Percentiles rank a stretch among this genome's conserved stretches.
These are phyloP conservation scores for Noccaea bulbosa DNA, from an alignment of 345 rosid genomes.

Conservation along the genomic window DNA sequence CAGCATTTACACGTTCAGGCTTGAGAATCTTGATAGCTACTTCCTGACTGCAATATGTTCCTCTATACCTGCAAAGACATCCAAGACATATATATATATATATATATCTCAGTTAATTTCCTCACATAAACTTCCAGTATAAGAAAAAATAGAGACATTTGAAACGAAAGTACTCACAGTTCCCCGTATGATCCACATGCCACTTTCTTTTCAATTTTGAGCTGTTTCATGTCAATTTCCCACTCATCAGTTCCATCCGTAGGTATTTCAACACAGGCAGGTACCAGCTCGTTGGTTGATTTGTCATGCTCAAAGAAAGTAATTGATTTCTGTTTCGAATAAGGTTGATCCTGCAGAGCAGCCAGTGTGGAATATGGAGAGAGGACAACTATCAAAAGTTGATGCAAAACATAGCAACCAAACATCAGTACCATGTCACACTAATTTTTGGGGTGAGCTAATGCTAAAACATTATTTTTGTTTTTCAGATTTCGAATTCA, in stretches of 20 bases:
- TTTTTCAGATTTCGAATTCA: conserved; percentile 17
- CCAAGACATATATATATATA: neutral
- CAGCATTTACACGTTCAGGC: conserved; percentile 75
- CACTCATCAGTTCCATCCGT: conserved; percentile 94
- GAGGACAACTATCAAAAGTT: conserved; percentile 30
- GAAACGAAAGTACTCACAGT: conserved; percentile 59
- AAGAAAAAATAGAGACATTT: neutral
- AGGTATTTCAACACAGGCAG: conserved; percentile 78
- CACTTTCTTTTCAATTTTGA: conserved; percentile 72
- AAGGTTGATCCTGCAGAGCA: conserved; percentile 65
- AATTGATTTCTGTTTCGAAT: conserved; percentile 51
- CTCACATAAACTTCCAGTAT: neutral
- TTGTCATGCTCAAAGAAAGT: conserved; percentile 52
- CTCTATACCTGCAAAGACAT: conserved; percentile 63
- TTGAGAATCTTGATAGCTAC: conserved; percentile 92
- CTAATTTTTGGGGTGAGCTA: conserved; percentile 17
- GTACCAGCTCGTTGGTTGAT: conserved; percentile 50
- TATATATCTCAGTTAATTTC: too few relatives aligned
- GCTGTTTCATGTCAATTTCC: conserved; percentile 85
- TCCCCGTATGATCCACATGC: conserved; percentile 92
- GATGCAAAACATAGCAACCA: conserved; percentile 33
- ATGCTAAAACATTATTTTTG: conserved; percentile 29
- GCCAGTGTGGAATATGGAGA: conserved; percentile 45
- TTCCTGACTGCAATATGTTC: conserved; percentile 92
- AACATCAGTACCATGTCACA: conserved; percentile 24